Evolutionary conservation across 352 stramenopile species (phyloP).

Genomic region (Globisporangium cederbergense): DNA sequence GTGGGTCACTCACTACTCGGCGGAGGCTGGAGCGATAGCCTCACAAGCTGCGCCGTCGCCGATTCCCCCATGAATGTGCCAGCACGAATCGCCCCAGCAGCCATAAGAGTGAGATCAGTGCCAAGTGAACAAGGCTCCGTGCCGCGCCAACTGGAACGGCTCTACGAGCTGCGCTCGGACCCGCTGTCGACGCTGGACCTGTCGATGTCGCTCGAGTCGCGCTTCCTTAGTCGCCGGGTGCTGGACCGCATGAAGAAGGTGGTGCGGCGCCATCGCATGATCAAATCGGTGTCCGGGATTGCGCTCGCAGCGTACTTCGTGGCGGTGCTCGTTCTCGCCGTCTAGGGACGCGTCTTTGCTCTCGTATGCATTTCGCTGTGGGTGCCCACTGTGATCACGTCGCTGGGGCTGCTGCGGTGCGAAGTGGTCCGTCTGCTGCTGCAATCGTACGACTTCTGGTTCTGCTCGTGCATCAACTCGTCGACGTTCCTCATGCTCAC

Average conservation of each 20-base stretch:
- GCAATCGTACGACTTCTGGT: conserved; percentile 6
- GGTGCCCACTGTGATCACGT: background rate
- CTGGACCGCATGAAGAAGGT: background rate
- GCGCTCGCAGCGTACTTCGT: background rate
- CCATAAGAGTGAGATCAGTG: background rate
- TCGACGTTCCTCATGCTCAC: background rate
- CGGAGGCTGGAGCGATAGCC: too few relatives aligned
- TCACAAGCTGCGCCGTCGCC: too few relatives aligned
- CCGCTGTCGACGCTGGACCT: conserved; percentile 7
- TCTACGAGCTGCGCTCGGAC: conserved; percentile 3
- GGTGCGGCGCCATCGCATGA: background rate
- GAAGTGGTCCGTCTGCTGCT: background rate
- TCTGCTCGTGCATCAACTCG: conserved; percentile 7
- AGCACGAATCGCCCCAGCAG: background rate
- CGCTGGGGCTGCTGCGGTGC: background rate
- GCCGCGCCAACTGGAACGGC: background rate
- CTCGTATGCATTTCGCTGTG: background rate
- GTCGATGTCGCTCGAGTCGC: conserved; percentile 7
- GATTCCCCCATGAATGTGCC: too few relatives aligned
- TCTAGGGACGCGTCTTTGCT: background rate
- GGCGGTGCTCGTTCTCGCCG: background rate
- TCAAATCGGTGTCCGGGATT: background rate
- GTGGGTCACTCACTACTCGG: too few relatives aligned
- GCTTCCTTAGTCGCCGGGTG: background rate
- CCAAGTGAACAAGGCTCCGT: background rate